Evolutionary conservation across 2,329 filamentous ascomycete genomes (phyloP), one percentile per base, ranked within the genome.

Genomic region (Cladophialophora carrionii): DNA sequence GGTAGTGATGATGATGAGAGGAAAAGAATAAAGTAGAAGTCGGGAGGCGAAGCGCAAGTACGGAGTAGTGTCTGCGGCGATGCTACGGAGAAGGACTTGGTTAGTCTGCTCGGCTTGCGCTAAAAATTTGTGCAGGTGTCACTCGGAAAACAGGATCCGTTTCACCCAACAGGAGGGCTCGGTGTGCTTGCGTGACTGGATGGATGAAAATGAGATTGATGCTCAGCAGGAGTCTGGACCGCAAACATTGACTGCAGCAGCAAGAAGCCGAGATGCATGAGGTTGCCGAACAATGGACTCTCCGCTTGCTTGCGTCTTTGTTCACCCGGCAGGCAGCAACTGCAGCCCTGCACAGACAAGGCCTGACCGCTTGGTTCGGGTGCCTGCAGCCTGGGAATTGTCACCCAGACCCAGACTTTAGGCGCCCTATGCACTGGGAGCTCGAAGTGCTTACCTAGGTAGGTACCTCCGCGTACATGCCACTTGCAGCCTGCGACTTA

Each of bases 41-140:
- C 67, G 69, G 65, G 71, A 70, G 67, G 64, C 68, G 70, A 70
- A 67, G 65, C 64, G 68, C 55, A 67, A 69, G 48, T 41, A 41
- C 37, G 14, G 14, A 41, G 37, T n/a, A 43, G 17, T 43, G 34
- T 41, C 12, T 17, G 34, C 34, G 34, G n/a, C 34, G 17, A 14
- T 14, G 34, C 17, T 14, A 41, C 37, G 37, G 37, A 4, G 37
- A 43, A 4, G 17, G 17, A n/a, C 37, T 43, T 8, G 37, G 37
- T 43, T 43, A n/a, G 20, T 10, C 9, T 20, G 24, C 41, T 37
- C 31, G 24, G 56, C 41, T 20, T 48, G 56, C 56, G 56, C 56
- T 58, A 58, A 26, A 58, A 49, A 29, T 20, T 49, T 20, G 56
- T 58, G 29, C 43, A 58, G 26, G n/a, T 43, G 41, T 17, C 41